phyloP scores from a whole-genome alignment of 2,329 filamentous ascomycete genomes.

The Pseudogymnoascus sp. region DNA sequence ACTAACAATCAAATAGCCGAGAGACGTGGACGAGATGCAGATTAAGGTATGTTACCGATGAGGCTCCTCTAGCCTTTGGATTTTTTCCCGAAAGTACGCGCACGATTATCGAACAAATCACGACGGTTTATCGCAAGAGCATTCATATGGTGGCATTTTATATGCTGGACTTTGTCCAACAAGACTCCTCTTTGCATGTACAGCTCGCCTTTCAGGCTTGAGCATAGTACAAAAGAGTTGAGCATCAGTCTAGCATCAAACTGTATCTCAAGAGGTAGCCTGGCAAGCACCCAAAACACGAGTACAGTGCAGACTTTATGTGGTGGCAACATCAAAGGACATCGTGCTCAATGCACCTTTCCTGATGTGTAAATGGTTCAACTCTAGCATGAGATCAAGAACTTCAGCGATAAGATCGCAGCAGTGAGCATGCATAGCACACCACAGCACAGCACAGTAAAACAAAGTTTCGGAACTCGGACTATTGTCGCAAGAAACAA shows the following conservation, averaged over 20 bases:
- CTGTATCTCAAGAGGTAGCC: constrained; percentile 38
- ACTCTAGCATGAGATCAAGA: constrained; percentile 22
- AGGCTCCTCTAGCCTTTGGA: constrained; percentile 59
- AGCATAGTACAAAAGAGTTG: constrained; percentile 43
- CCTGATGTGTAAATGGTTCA: background rate
- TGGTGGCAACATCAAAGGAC: constrained; percentile 5
- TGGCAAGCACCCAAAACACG: constrained; percentile 42
- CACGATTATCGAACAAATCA: constrained; percentile 13
- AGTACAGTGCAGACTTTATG: constrained; percentile 28
- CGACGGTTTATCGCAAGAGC: constrained; percentile 3
- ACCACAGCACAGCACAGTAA: constrained; percentile 17
- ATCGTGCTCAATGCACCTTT: constrained; percentile 7
- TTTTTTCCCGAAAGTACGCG: constrained; percentile 60
- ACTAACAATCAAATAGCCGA: constrained; percentile 50
- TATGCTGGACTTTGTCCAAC: constrained; percentile 9
- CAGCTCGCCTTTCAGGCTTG: constrained; percentile 23
- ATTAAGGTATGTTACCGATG: constrained; percentile 99
- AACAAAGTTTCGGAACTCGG: background rate
- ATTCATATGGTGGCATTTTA: constrained; percentile 8
- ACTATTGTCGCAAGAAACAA: background rate
- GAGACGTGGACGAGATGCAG: constrained; percentile 91
- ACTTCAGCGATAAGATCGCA: constrained; percentile 38
- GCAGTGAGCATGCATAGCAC: constrained; percentile 40
- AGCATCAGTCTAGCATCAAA: constrained; percentile 45
- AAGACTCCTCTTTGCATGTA: constrained; percentile 7